Evolutionary conservation across 345 rosid genomes (phyloP).

Genomic region (Dovyalis caffra): DNA sequence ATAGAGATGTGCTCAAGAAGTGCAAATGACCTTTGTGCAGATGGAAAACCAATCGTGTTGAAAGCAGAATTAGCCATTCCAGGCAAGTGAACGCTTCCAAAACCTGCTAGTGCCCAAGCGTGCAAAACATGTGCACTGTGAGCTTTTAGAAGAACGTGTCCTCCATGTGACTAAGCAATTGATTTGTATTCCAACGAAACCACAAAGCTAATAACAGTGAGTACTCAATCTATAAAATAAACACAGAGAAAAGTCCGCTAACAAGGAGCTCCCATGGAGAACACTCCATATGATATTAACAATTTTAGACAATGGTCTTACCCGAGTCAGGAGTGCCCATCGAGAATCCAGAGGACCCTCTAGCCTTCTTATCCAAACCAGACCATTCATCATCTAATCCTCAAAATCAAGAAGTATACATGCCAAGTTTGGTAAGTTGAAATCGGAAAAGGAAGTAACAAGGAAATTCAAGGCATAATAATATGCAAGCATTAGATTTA

Average conservation of each 20-base stretch:
- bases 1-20: conserved; percentile 67
- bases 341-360: conserved; percentile 35
- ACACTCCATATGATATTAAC: conserved; percentile 10
- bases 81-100: conserved; percentile 86
- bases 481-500: conserved; percentile 27
- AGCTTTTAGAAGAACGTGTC: conserved; percentile 63
- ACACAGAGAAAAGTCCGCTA: conserved; percentile 15
- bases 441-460: conserved; percentile 8
- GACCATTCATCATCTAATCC: conserved; percentile 56
- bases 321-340: conserved; percentile 48
- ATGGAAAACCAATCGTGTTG: conserved; percentile 87
- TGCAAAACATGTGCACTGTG: conserved; percentile 93
- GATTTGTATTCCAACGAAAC: conserved; percentile 37
- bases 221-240: conserved; percentile 11
- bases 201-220: conserved; percentile 17
- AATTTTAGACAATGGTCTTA: conserved; percentile 34
- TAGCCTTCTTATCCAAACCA: conserved; percentile 57
- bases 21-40: conserved; percentile 96
- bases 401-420: conserved; percentile 17
- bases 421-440: background rate
- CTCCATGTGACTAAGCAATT: conserved; percentile 45
- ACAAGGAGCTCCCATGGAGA: conserved; percentile 12
- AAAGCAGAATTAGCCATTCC: conserved; percentile 86
- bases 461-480: background rate
- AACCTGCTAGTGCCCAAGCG: conserved; percentile 97